Evolutionary conservation across 257 asterid species (phyloP), one percentile per base, ranked within the genome.

Genomic region (Solanum pennellii): DNA sequence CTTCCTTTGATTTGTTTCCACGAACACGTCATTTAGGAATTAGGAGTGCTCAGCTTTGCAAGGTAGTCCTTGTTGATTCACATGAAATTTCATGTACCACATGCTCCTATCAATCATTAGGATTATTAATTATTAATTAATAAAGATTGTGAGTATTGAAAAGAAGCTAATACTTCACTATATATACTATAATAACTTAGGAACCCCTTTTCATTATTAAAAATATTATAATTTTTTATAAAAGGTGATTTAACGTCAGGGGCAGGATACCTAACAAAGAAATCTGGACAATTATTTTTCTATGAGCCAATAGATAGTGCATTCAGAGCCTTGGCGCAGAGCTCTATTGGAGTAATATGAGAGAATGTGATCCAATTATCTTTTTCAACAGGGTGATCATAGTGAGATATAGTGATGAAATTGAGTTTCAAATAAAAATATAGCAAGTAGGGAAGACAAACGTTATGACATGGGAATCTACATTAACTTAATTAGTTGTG

Each of bases 261-360:
- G 3, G 12, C 12, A 20, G 1, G 1, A 20, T 3, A 20, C 2
- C 66, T 20, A 9, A 2, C 12, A 0, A 5, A 21, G 1, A 59
- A 59, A 59, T 3, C 0, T 21, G 5, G 6, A 21, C 2, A 59
- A 21, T 9, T 10, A 9, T 9, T 60, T 9, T 9, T 1, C 0
- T 60, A 21, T 21, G 69, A 21, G 29, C 3, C 69, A 60, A 60
- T 60, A 12, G 4, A 3, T 62, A n/a, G 71, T 12, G 71, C 31
- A 62, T n/a, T 25, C 3, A 62, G 14, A 10, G 31, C 27, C 14
- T 2, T 23, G 1, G 8, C 1, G 15, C 31, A 25, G 3, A 11
- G 7, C 31, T 62, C 7, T 23, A 1, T 29, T 62, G 6, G 10
- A n/a, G 71, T 62, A n/a, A 62, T 62, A 62, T 7, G 7, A 7